These are phyloP conservation scores for Penicillium waksmanii DNA, from an alignment of 495 filamentous ascomycete species.

Conservation along the genomic window DNA sequence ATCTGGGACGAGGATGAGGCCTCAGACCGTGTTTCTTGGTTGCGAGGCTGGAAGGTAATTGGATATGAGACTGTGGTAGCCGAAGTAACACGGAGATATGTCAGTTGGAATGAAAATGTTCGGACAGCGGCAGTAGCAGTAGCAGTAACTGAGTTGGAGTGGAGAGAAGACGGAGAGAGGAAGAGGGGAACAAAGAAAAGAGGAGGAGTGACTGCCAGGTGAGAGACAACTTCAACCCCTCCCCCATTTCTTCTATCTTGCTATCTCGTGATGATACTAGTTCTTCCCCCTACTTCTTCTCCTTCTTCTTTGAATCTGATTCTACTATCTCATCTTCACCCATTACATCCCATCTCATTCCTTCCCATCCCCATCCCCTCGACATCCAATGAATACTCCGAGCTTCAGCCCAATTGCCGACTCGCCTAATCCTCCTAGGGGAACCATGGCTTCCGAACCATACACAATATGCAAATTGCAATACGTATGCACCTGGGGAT, in stretches of 20 bases:
- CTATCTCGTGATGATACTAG: neutral
- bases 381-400: neutral
- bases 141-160: neutral
- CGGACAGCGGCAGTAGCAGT: neutral
- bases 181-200: neutral
- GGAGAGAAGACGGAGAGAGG: neutral
- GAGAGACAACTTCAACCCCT: no score
- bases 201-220: neutral
- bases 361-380: neutral
- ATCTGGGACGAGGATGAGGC: neutral
- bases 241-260: neutral
- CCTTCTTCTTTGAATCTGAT: neutral
- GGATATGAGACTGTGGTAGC: constrained; percentile 2
- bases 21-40: neutral
- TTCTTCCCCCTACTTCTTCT: neutral
- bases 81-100: constrained; percentile 1
- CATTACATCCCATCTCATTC: neutral
- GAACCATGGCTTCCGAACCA: constrained; percentile 32
- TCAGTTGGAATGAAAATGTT: neutral
- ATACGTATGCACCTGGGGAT: constrained; percentile 54
- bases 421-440: constrained; percentile 12
- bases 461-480: constrained; percentile 40
- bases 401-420: constrained; percentile 18
- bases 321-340: neutral
- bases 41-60: neutral